Evolutionary conservation across 108 stramenopile genomes (phyloP).

Genomic region (Conticribra weissflogii): DNA sequence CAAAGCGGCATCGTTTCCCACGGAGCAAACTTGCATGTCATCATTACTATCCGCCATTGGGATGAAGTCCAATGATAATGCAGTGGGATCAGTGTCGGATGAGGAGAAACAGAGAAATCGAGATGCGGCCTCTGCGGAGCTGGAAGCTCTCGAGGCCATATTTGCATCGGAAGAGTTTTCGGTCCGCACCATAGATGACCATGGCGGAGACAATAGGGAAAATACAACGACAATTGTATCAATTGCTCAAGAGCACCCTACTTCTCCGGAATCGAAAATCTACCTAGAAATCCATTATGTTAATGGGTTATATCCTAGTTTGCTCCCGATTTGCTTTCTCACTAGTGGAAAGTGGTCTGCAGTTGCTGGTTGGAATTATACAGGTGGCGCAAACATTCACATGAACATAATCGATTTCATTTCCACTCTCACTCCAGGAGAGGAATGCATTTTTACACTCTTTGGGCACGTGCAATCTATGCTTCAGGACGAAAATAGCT

Average conservation of each 20-base stretch:
- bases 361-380: neutral
- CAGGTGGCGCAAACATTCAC: constrained; percentile 18
- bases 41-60: neutral
- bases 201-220: neutral
- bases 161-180: constrained; percentile 57
- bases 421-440: constrained; percentile 30
- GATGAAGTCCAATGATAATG: constrained; percentile 3
- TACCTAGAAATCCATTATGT: constrained; percentile 39
- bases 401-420: constrained; percentile 37
- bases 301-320: constrained; percentile 44
- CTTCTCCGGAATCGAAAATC: constrained; percentile 24
- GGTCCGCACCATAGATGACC: constrained; percentile 13
- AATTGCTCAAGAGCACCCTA: constrained; percentile 29
- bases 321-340: constrained; percentile 42
- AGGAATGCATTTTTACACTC: constrained; percentile 70
- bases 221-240: constrained; percentile 18
- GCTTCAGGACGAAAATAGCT: constrained; percentile 39
- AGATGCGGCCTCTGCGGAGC: constrained; percentile 62
- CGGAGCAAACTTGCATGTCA: constrained; percentile 17
- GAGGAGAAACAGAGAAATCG: constrained; percentile 20
- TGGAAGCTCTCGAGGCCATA: constrained; percentile 79
- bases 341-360: constrained; percentile 11
- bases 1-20: constrained; percentile 26
- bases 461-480: constrained; percentile 57
- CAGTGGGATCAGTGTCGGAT: constrained; percentile 14